Evolutionary conservation across 805 yeast genomes (phyloP).

Genomic region (Pichia scutulata): DNA sequence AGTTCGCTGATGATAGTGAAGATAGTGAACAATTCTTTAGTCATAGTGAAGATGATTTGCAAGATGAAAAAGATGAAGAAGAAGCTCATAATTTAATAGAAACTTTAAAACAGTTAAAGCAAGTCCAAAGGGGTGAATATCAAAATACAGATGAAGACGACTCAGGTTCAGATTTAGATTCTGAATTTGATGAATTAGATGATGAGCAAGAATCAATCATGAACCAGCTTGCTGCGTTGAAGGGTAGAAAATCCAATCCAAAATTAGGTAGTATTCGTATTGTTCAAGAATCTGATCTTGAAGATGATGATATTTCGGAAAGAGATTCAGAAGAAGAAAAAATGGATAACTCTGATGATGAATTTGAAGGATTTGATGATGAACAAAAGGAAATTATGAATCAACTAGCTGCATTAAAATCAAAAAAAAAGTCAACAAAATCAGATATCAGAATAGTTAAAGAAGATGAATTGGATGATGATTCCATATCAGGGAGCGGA

Average conservation of each 20-base stretch:
- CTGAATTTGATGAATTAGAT: slow-evolving; percentile 4
- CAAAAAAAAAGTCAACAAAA: slow-evolving; percentile 13
- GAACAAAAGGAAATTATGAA: slow-evolving; percentile 4
- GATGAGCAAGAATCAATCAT: background rate
- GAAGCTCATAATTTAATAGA: slow-evolving; percentile 8
- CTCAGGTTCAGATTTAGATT: slow-evolving; percentile 20
- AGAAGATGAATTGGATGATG: slow-evolving; percentile 13
- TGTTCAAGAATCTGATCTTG: background rate
- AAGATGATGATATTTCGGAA: background rate
- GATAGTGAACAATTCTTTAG: slow-evolving; percentile 7
- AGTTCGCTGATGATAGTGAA: slow-evolving; percentile 8
- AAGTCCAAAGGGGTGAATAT: slow-evolving; percentile 11
- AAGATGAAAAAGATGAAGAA: slow-evolving; percentile 14
- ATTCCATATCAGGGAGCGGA: slow-evolving; percentile 14
- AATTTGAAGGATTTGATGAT: background rate
- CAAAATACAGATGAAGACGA: slow-evolving; percentile 4
- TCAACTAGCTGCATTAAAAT: slow-evolving; percentile 34
- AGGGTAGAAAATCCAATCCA: background rate
- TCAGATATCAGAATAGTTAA: slow-evolving; percentile 11
- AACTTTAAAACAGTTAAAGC: slow-evolving; percentile 11
- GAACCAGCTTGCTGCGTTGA: background rate
- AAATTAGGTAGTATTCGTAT: background rate
- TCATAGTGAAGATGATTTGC: slow-evolving; percentile 9
- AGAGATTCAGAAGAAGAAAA: background rate
- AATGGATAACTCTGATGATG: background rate